phyloP scores from a whole-genome alignment of 225 moss, liverwort and hornwort genomes.

The Ulota crispa region DNA sequence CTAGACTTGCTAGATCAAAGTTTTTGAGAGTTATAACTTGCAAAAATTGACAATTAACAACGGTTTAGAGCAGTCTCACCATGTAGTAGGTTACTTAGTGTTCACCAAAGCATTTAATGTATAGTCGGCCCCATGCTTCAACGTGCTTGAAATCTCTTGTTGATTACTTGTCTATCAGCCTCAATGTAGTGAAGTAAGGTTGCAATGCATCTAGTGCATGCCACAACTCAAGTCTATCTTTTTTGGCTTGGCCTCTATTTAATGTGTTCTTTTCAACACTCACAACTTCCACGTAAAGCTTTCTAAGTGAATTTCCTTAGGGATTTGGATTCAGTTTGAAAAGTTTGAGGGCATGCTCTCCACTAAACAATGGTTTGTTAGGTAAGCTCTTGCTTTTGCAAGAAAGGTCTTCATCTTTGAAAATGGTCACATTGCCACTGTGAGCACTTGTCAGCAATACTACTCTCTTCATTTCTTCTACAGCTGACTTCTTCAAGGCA shows the following conservation, averaged over 20 bases:
- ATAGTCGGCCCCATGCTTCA: neutral
- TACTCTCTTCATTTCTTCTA: neutral
- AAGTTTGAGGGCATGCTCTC: neutral
- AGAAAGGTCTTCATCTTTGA: neutral
- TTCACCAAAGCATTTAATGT: neutral
- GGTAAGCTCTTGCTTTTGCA: neutral
- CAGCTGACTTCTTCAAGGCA: rapidly evolving
- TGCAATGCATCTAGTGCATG: neutral
- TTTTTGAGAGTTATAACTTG: no score
- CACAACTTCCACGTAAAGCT: neutral
- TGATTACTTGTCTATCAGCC: neutral
- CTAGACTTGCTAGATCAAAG: no score
- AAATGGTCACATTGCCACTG: neutral
- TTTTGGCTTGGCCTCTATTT: neutral
- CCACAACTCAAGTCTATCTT: neutral
- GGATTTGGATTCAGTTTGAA: neutral
- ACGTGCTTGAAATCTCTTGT: neutral
- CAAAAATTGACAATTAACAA: no score
- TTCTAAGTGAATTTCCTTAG: neutral
- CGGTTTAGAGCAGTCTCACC: no score
- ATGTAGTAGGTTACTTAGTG: neutral
- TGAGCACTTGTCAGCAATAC: neutral
- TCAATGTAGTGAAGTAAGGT: neutral
- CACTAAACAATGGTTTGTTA: no score
- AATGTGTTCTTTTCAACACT: neutral